Evolutionary conservation across 768 basidiomycete species (phyloP), one percentile per base, ranked within the genome.

Genomic region (Hirschioporus abietinus): DNA sequence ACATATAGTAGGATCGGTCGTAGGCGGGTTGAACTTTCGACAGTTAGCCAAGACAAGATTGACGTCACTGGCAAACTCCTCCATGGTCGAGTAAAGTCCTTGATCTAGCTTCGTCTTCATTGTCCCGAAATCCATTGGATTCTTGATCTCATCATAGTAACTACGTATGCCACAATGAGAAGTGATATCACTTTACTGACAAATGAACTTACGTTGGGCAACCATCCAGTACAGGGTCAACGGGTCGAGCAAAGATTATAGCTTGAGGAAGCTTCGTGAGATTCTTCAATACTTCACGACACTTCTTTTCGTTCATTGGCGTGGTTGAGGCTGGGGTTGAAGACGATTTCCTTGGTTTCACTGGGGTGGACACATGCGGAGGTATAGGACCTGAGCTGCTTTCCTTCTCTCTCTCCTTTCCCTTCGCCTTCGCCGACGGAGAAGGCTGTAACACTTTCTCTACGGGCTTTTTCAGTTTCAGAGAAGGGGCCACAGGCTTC

Each of bases 41-140:
- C 96, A 98, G 72, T 99, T 99, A 74, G 76, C 81, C 73, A 97
- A 90, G 61, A 97, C 85, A 5, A 96, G 85, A 64, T 92, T 88
- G 64, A 92, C 79, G 71, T 98, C 96, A 68, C 82, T 83, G 66
- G 83, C 86, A 68, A 99, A 90, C 0, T 88, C 86, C 64, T 91
- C 93, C 89, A 95, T 93, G 1, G 85, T 89, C 15, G 78, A 70
- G 74, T 99, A 99, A 71, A 84, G 80, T 63, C 82, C 85, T 64
- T 84, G 79, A 52, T 83, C 81, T 67, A 97, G 78, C 72, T 92
- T 93, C 52, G 81, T 78, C 17, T 76, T 75, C 70, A 97, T 91
- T 1, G 96, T 96, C 9, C 86, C 86, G 64, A 98, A 88, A 77
- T 98, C 95, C 96, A 98, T 98, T 7, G 96, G 96, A 70, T 91